A percentile compares a stretch with the other conserved stretches of the same genome.
Conservation (phyloP, 2,329 filamentous ascomycete species). For the Botryotinia convoluta region DNA sequence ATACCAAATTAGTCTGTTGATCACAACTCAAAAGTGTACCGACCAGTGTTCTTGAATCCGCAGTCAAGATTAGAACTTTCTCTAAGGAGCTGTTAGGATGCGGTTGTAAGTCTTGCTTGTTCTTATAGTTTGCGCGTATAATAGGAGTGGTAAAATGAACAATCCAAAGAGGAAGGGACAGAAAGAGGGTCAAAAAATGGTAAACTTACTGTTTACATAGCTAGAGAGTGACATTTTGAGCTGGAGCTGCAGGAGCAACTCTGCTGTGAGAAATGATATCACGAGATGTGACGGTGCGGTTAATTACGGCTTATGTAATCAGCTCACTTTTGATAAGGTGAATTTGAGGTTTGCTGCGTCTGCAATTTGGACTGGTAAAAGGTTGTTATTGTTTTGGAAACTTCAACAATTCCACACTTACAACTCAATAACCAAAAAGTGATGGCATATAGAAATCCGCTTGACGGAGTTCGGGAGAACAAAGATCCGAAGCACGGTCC, state of each 20-base stretch:
- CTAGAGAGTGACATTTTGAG: slow-evolving; percentile 49
- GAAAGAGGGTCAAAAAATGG: background rate
- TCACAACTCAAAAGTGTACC: slow-evolving; percentile 85
- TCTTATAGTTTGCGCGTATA: background rate
- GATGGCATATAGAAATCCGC: background rate
- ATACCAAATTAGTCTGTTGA: slow-evolving; percentile 82
- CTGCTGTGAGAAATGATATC: slow-evolving; percentile 28
- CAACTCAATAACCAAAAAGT: background rate
- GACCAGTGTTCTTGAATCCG: slow-evolving; percentile 82
- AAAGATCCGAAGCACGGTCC: background rate
- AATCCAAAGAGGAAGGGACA: background rate
- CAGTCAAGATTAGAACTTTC: slow-evolving; percentile 87
- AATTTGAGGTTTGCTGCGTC: background rate
- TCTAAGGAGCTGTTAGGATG: slow-evolving; percentile 55
- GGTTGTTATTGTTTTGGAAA: background rate
- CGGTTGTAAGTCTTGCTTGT: slow-evolving; percentile 35
- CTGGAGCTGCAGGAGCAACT: slow-evolving; percentile 26
- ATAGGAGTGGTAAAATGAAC: background rate
- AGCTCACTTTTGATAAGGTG: background rate
- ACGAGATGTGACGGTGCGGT: background rate
- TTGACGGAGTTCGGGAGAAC: background rate
- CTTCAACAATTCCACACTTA: background rate
- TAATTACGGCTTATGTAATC: background rate
- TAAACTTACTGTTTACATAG: slow-evolving; percentile 52
- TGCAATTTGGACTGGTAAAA: background rate